Percentiles rank a stretch among this genome's conserved stretches.
Evolutionary conservation across 495 filamentous ascomycete species (phyloP).

Genomic region (Aspergillus diversus): DNA sequence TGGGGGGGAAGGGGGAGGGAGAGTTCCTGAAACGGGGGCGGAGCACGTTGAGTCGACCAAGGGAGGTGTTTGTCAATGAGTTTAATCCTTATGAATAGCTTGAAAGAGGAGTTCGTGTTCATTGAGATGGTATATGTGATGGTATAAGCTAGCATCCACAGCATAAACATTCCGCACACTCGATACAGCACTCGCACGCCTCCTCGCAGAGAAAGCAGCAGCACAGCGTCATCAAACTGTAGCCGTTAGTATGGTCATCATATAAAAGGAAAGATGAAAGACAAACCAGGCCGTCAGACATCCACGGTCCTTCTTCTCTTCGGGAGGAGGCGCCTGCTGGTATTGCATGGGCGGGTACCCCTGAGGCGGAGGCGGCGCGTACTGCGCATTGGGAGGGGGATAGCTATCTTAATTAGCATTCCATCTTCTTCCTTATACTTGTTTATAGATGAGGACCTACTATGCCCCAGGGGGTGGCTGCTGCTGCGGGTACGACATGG

Average conservation of each 20-base stretch:
- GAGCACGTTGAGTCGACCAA: conserved; percentile 20
- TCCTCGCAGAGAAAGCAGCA: conserved; percentile 34
- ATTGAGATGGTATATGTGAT: neutral
- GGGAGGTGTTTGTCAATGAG: conserved; percentile 23
- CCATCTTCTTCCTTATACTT: too few relatives aligned
- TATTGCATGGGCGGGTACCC: conserved; percentile 31
- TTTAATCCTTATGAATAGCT: conserved; percentile 19
- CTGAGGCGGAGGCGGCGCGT: conserved; percentile 6
- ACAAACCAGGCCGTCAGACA: conserved; percentile 29
- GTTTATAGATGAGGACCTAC: too few relatives aligned
- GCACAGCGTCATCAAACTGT: conserved; percentile 31
- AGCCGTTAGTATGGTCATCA: neutral
- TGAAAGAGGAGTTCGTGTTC: neutral
- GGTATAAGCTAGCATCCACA: conserved; percentile 23
- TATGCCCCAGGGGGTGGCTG: conserved; percentile 20
- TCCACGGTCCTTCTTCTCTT: conserved; percentile 28
- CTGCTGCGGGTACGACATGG: conserved; percentile 19
- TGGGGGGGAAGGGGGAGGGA: conserved; percentile 55
- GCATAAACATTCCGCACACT: conserved; percentile 24
- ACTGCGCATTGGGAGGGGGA: conserved; percentile 5
- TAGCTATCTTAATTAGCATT: too few relatives aligned
- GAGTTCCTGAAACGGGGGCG: conserved; percentile 48
- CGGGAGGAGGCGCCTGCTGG: conserved; percentile 23
- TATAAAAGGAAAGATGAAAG: neutral
- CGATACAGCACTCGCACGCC: conserved; percentile 30